Percentiles rank a stretch among this genome's conserved stretches.
Evolutionary conservation across 2,329 filamentous ascomycete genomes (phyloP).

Genomic region (Ceratocystis cubensis): DNA sequence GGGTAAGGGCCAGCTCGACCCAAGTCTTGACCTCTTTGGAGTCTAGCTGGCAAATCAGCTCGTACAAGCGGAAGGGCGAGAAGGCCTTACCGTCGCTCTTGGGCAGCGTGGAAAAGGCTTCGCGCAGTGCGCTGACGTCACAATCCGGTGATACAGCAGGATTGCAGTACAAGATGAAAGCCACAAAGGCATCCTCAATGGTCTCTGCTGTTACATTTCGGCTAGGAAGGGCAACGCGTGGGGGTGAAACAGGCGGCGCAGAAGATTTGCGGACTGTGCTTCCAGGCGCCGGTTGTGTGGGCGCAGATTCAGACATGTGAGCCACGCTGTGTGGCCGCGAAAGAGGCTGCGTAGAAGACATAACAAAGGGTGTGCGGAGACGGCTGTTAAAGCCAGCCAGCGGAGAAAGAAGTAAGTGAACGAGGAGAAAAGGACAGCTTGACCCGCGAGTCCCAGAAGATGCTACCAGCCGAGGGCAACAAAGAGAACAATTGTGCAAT

Average conservation of each 20-base stretch:
- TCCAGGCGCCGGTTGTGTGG: not conserved
- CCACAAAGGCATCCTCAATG: conserved; percentile 70
- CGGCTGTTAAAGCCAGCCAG: no score
- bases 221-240: conserved; percentile 13
- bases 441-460: no score
- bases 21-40: conserved; percentile 81
- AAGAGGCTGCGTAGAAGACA: not conserved
- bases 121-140: conserved; percentile 58
- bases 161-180: conserved; percentile 85
- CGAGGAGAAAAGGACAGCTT: no score
- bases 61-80: conserved; percentile 61
- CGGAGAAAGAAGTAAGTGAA: no score
- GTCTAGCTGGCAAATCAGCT: conserved; percentile 67
- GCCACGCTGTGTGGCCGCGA: not conserved
- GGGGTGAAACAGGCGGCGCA: not conserved
- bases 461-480: no score
- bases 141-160: conserved; percentile 55
- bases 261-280: not conserved
- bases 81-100: conserved; percentile 82
- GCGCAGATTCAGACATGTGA: not conserved
- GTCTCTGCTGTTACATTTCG: conserved; percentile 50
- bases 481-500: no score
- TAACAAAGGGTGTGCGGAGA: no score
- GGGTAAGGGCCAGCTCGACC: conserved; percentile 71
- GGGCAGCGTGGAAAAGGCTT: conserved; percentile 66